These are phyloP conservation scores for Crithidia sp. DNA, from an alignment of 208 protist genomes.

Conservation along the genomic window DNA sequence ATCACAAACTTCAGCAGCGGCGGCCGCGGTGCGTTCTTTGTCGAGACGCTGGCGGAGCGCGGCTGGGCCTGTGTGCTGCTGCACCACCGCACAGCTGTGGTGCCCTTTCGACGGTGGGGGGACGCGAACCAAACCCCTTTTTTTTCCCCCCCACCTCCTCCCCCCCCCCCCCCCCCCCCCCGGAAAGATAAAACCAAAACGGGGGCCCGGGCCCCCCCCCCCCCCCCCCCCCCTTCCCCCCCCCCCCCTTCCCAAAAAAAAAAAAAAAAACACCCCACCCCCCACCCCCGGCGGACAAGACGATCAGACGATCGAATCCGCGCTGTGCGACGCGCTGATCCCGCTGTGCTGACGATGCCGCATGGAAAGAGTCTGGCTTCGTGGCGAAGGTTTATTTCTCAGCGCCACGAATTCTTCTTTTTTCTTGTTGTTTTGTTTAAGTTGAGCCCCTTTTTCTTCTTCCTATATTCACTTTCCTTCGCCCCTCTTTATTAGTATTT, in stretches of 20 bases:
- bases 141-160: too few species aligned
- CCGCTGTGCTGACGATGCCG: slow-evolving; percentile 8
- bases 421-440: neutral
- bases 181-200: too few species aligned
- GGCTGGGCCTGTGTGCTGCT: slow-evolving; percentile 81
- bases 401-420: neutral
- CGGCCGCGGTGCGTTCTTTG: slow-evolving; percentile 71
- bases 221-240: too few species aligned
- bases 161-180: too few species aligned
- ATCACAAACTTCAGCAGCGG: slow-evolving; percentile 88
- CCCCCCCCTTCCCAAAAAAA: too few species aligned
- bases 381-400: too few species aligned
- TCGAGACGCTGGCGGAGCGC: slow-evolving; percentile 62
- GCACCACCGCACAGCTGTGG: slow-evolving; percentile 53
- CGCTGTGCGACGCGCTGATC: slow-evolving; percentile 64
- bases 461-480: neutral
- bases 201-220: too few species aligned
- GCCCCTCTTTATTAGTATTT: neutral
- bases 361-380: neutral
- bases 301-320: slow-evolving; percentile 65
- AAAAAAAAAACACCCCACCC: too few species aligned
- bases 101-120: slow-evolving; percentile 73
- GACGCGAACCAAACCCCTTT: too few species aligned
- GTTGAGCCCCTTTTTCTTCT: neutral
- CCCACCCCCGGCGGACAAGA: too few species aligned